Percentiles rank a stretch among this genome's conserved stretches.
These are phyloP conservation scores for Mycena kentingensis DNA, from an alignment of 768 basidiomycete species.

Conservation along the genomic window DNA sequence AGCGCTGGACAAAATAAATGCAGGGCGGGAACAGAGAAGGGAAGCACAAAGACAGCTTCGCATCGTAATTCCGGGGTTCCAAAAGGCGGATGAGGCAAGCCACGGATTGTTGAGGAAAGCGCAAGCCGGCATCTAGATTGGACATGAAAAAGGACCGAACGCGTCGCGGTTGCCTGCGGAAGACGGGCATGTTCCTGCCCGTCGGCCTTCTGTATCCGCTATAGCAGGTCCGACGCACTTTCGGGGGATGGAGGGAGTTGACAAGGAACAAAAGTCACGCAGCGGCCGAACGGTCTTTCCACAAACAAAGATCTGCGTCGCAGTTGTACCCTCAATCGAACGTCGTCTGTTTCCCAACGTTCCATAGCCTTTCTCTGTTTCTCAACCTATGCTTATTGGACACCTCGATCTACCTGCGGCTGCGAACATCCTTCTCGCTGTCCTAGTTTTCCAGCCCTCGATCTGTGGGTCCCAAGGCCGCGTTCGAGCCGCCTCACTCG, in stretches of 20 bases:
- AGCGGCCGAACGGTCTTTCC: neutral
- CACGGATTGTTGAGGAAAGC: neutral
- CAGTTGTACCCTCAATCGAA: neutral
- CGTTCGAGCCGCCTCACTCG: too few relatives aligned
- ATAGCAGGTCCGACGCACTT: too few relatives aligned
- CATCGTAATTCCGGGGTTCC: constrained; percentile 17
- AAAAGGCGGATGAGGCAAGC: neutral
- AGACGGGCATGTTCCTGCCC: too few relatives aligned
- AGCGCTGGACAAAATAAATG: constrained; percentile 11
- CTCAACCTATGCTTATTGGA: neutral
- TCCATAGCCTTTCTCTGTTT: neutral
- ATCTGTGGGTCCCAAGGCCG: constrained; percentile 1
- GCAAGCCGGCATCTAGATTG: neutral
- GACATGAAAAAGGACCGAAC: too few relatives aligned
- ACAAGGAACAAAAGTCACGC: too few relatives aligned
- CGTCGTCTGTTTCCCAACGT: neutral
- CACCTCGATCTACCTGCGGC: neutral
- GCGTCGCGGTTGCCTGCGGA: too few relatives aligned
- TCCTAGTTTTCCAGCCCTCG: neutral
- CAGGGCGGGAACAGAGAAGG: constrained; percentile 14
- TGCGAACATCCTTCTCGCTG: too few relatives aligned
- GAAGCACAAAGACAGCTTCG: constrained; percentile 9
- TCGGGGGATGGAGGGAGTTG: too few relatives aligned
- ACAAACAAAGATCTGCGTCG: neutral
- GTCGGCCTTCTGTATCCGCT: too few relatives aligned